These are phyloP conservation scores for Volvariella surrecta DNA, from an alignment of 1,284 basidiomycete species.

Conservation along the genomic window DNA sequence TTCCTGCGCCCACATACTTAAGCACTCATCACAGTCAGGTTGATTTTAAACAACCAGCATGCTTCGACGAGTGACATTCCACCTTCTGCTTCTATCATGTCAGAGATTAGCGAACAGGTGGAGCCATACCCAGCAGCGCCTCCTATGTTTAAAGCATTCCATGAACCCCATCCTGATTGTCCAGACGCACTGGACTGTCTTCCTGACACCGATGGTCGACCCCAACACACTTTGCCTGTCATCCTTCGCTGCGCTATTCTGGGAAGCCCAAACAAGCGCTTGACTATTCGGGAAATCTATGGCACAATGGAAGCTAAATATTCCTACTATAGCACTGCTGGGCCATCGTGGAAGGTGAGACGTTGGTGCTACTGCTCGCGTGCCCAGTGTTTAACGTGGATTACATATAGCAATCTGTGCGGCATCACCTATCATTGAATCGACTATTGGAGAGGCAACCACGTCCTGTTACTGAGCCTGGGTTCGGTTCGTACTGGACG, in stretches of 20 bases:
- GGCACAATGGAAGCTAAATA: slow-evolving; percentile 78
- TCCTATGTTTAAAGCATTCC: slow-evolving; percentile 17
- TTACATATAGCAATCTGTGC: slow-evolving; percentile 62
- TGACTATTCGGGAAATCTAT: slow-evolving; percentile 77
- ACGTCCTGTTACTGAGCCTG: slow-evolving; percentile 71
- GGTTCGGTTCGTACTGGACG: slow-evolving; percentile 79
- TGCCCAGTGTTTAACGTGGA: slow-evolving; percentile 5
- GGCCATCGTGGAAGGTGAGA: slow-evolving; percentile 72
- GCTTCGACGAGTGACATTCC: slow-evolving; percentile 17
- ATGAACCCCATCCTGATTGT: slow-evolving; percentile 61
- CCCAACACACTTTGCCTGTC: slow-evolving; percentile 73
- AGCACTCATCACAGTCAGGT: slow-evolving; percentile 13
- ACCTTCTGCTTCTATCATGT: slow-evolving; percentile 16
- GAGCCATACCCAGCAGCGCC: slow-evolving; percentile 12
- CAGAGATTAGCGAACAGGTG: slow-evolving; percentile 19
- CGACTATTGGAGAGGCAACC: slow-evolving; percentile 71
- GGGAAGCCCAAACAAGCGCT: slow-evolving; percentile 61
- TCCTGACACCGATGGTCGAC: slow-evolving; percentile 65
- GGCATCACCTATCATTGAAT: slow-evolving; percentile 73
- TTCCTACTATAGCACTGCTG: slow-evolving; percentile 67
- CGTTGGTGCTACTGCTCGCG: slow-evolving; percentile 5
- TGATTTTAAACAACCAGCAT: slow-evolving; percentile 15
- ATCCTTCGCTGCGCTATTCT: slow-evolving; percentile 75
- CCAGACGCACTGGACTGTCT: slow-evolving; percentile 69
- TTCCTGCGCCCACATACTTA: neutral